Base-by-base conservation (phyloP, 768 basidiomycete genomes). In the Lentinula lateritia region DNA sequence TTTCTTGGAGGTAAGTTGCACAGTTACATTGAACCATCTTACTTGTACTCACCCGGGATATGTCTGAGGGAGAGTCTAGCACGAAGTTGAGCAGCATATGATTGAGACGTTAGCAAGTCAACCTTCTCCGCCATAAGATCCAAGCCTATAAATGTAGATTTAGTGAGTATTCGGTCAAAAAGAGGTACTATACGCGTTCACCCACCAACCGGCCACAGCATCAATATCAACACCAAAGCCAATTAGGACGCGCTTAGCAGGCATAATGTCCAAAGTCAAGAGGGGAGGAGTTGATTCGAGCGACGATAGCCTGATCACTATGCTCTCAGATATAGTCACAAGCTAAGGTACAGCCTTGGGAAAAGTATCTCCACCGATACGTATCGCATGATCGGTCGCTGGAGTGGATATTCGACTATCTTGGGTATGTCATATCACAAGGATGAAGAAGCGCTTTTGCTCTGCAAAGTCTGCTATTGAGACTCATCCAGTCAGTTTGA, bases 141-240 rank as follows among this genome's bases (percentile, higher is more conserved):
- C 88, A 15, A 88, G 77, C 85, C 85, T 88, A 50, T 3, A 15
- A 32, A 16, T 13, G n/a, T 16, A 50, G 50, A n/a, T 46, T 48
- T 32, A 60, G 34, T 12, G 42, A 57, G 36, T 18, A 28, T 16
- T 43, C 20, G 38, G 36, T 50, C 35, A 61, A 41, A 52, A 35
- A 5, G 48, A 28, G 13, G 58, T 10, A 50, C 13, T 42, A 32
- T 62, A 20, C 3, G 13, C 35, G 23, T 34, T 34, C 34, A 48
- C 42, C 48, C 67, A 58, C 41, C 89, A 91, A 65, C 89, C 89
- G 16, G 88, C 82, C 3, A 90, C 89, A 2, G 88, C 88, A 61
- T 92, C 89, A 2, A 91, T 87, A 63, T 92, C 88, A 8, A 89
- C 85, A 28, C 87, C 88, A 68, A 87, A 85, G 15, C 83, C 77